These are phyloP conservation scores for Udeniomyces megalosporus DNA, from an alignment of 768 basidiomycete species.

Conservation along the genomic window DNA sequence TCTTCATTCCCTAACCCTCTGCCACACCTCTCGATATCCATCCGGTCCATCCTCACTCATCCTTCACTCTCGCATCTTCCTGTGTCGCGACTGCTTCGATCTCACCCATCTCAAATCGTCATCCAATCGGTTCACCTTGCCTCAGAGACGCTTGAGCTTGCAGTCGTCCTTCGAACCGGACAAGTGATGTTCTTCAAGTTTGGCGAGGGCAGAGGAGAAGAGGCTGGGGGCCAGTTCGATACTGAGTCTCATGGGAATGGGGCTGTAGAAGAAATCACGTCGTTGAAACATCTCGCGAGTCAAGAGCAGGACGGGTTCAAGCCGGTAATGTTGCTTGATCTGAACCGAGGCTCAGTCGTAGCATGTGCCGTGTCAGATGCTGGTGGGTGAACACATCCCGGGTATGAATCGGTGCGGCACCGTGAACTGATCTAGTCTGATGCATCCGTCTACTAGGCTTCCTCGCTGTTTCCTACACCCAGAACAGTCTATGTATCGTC, in stretches of 20 bases:
- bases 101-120: constrained; percentile 25
- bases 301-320: constrained; percentile 36
- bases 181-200: constrained; percentile 32
- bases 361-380: constrained; percentile 54
- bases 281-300: constrained; percentile 38
- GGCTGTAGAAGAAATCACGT: constrained; percentile 38
- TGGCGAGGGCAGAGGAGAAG: constrained; percentile 21
- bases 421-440: too few species aligned
- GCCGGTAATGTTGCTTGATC: constrained; percentile 46
- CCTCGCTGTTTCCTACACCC: constrained; percentile 51
- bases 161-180: constrained; percentile 29
- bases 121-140: constrained; percentile 30
- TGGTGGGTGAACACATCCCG: constrained; percentile 47
- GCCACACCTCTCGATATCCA: constrained; percentile 45
- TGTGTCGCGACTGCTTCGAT: constrained; percentile 23
- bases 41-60: constrained; percentile 37
- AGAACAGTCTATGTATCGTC: constrained; percentile 45
- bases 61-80: constrained; percentile 22
- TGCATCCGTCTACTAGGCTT: too few species aligned
- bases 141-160: constrained; percentile 30
- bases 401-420: too few species aligned
- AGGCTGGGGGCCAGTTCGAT: constrained; percentile 43
- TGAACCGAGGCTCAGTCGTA: constrained; percentile 37
- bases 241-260: constrained; percentile 25
- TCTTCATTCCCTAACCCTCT: constrained; percentile 45